Evolutionary conservation across 1,139 yeast genomes (phyloP).

Genomic region (Casaregolazyma suthepensis): DNA sequence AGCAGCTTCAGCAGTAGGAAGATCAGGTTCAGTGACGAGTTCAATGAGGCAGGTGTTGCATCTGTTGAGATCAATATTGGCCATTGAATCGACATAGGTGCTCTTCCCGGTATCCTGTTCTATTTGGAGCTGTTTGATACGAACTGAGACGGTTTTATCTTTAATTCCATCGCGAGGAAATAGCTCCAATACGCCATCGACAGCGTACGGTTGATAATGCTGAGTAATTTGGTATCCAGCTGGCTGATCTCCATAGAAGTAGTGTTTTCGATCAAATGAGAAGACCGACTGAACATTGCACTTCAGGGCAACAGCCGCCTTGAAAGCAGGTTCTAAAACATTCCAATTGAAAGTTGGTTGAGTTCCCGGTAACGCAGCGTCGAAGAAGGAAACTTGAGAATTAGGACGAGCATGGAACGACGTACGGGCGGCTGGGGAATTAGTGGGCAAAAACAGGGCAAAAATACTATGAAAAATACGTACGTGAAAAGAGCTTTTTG

Average conservation of each 20-base stretch:
- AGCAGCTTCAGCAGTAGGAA: conserved; percentile 61
- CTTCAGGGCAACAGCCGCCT: conserved; percentile 66
- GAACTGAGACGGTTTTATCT: conserved; percentile 25
- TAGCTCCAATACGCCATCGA: conserved; percentile 52
- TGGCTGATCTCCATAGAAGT: conserved; percentile 95
- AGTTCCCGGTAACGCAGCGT: conserved; percentile 87
- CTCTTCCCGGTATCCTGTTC: conserved; percentile 96
- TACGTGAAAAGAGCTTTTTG: conserved; percentile 64
- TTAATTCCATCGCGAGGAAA: conserved; percentile 48
- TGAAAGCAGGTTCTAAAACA: conserved; percentile 63
- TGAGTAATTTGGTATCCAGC: conserved; percentile 95
- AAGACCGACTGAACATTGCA: conserved; percentile 53
- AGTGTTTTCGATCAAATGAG: conserved; percentile 87
- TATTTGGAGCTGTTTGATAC: conserved; percentile 70
- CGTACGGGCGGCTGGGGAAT: conserved; percentile 29
- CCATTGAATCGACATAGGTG: conserved; percentile 42
- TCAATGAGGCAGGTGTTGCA: conserved; percentile 85
- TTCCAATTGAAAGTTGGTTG: conserved; percentile 79
- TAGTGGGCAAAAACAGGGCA: not conserved
- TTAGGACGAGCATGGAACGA: conserved; percentile 55
- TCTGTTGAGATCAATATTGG: conserved; percentile 69
- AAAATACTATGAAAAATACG: conserved; percentile 37
- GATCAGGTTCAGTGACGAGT: conserved; percentile 87
- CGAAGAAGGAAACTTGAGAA: conserved; percentile 68
- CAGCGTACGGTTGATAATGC: conserved; percentile 74